These are phyloP conservation scores for Hypocrella siamensis DNA, from an alignment of 2,329 filamentous ascomycete species.

Conservation along the genomic window DNA sequence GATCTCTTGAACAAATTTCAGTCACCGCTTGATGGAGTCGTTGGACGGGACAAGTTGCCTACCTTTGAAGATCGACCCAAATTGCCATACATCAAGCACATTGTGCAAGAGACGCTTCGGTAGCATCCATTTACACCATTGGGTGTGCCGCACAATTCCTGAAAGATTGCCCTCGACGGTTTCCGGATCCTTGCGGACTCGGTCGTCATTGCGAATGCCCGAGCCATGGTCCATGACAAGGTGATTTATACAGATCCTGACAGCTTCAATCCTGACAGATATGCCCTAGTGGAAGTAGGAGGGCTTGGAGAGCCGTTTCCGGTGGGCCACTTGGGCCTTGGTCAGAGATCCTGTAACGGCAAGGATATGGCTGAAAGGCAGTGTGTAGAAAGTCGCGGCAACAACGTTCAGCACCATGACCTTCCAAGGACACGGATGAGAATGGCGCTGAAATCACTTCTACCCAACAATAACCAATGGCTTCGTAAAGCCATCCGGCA, in stretches of 20 bases:
- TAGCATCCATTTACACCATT: constrained; percentile 29
- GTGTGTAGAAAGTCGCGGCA: constrained; percentile 24
- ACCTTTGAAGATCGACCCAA: constrained; percentile 25
- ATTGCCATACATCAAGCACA: constrained; percentile 26
- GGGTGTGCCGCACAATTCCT: constrained; percentile 37
- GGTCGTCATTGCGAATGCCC: constrained; percentile 24
- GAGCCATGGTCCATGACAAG: constrained; percentile 27
- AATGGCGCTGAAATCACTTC: constrained; percentile 17
- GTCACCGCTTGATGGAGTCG: constrained; percentile 27
- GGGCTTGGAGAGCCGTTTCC: constrained; percentile 29
- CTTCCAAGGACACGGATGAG: constrained; percentile 14
- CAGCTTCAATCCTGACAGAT: constrained; percentile 30
- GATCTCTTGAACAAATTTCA: constrained; percentile 29
- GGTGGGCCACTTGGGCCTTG: constrained; percentile 34
- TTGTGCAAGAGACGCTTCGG: constrained; percentile 30
- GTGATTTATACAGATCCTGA: constrained; percentile 23
- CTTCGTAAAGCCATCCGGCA: too few species aligned
- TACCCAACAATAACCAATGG: too few species aligned
- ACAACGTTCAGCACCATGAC: constrained; percentile 22
- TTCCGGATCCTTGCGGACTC: constrained; percentile 41
- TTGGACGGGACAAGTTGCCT: constrained; percentile 28
- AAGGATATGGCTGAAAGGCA: constrained; percentile 31
- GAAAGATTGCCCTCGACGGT: constrained; percentile 37
- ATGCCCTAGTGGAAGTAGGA: constrained; percentile 15
- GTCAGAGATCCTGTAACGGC: constrained; percentile 33